Base-by-base conservation (phyloP, 306 rosid genomes). In the Prunus mongolica region DNA sequence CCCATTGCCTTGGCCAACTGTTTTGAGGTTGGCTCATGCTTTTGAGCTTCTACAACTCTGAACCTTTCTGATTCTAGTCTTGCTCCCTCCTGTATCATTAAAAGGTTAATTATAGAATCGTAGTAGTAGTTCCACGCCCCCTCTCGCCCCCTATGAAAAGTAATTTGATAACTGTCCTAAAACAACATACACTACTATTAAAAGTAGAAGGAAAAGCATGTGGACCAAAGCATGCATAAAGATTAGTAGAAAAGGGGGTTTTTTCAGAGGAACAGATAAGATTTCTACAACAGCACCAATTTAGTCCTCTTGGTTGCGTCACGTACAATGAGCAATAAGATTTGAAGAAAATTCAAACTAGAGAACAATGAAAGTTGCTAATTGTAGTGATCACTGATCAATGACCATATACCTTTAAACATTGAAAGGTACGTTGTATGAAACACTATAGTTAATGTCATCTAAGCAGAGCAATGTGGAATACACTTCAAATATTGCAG, bases 11-110 rank as follows among this genome's bases (percentile, higher is more conserved):
- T 75, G 58, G 79, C 76, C 51, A 82, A 61, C 79, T 83, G 84
- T 47, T 77, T 82, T 16, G 78, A 72, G 57, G 83, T 79, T 56
- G 81, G 83, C 77, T 58, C 81, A 52, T 76, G 73, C 56, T 82
- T 88, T 79, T 81, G 84, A 77, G 69, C 72, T 72, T 82, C 81
- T 78, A 67, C 73, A 54, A 73, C 69, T 80, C 84, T 88, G 22
- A 22, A 52, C 62, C 86, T 86, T 49, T 81, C 50, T 64, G 38
- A 80, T 82, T 89, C 92, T 73, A 86, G 80, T 78, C 60, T 86
- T 71, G 89, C 87, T 75, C 91, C 97, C 74, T 91, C 91, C 96
- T 93, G 76, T 76, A 27, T 16, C 57, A 73, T 22, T 72, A 58
- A 34, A 20, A 34, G 18, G 41, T 49, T 13, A 46, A 22, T 18